These are phyloP conservation scores for Moesziomyces sp. DNA, from an alignment of 1,284 basidiomycete species.

Conservation along the genomic window DNA sequence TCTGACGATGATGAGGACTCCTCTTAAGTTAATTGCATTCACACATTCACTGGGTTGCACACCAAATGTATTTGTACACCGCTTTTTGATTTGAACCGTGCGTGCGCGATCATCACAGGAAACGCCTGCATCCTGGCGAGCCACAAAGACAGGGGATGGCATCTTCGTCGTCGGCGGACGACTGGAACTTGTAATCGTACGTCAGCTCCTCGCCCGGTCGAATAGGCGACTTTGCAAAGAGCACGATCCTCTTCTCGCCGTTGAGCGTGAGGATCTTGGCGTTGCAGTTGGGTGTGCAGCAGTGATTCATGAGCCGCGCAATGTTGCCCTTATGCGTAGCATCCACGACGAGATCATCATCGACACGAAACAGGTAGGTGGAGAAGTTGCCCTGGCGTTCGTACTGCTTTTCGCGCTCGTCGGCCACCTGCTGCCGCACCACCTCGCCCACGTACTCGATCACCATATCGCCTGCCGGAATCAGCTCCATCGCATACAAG, in stretches of 20 bases:
- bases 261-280: slow-evolving; percentile 99
- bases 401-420: slow-evolving; percentile 95
- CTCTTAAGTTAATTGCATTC: too few relatives aligned
- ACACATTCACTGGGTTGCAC: not conserved
- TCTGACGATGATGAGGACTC: not conserved
- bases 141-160: slow-evolving; percentile 70
- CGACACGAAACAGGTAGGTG: slow-evolving; percentile 69
- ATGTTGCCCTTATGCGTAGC: slow-evolving; percentile 98
- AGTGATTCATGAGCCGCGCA: slow-evolving; percentile 75
- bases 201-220: slow-evolving; percentile 74
- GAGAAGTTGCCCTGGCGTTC: slow-evolving; percentile 71
- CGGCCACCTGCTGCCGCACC: slow-evolving; percentile 92
- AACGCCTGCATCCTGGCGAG: slow-evolving; percentile 65
- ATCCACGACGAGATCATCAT: slow-evolving; percentile 77
- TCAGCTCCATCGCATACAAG: slow-evolving; percentile 74
- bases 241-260: slow-evolving; percentile 98
- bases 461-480: slow-evolving; percentile 95
- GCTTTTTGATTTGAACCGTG: not conserved
- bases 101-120: slow-evolving; percentile 33
- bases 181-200: slow-evolving; percentile 68
- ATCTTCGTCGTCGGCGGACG: slow-evolving; percentile 62
- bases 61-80: slow-evolving; percentile 18
- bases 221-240: slow-evolving; percentile 92
- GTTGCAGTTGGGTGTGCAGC: slow-evolving; percentile 95
- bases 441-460: slow-evolving; percentile 99